These are phyloP conservation scores for Myxozyma udenii DNA, from an alignment of 805 yeast species.

Conservation along the genomic window DNA sequence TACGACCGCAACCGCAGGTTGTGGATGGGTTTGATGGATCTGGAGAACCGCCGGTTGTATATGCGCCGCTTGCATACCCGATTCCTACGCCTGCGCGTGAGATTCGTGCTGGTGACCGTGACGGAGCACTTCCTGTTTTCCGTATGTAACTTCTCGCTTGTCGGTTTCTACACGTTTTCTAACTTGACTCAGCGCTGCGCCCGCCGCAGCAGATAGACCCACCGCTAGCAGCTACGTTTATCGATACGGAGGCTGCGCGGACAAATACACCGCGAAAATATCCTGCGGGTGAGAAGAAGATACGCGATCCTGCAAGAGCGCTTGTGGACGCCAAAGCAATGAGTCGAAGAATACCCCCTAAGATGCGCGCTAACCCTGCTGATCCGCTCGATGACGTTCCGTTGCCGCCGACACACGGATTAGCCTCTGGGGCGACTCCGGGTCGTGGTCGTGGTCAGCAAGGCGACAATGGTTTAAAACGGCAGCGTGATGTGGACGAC, in stretches of 20 bases:
- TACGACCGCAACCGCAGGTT: neutral
- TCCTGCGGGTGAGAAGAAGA: constrained; percentile 1
- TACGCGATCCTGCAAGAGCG: constrained; percentile 22
- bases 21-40: neutral
- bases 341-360: constrained; percentile 6
- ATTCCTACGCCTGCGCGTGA: constrained; percentile 26
- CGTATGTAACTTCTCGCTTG: constrained; percentile 15
- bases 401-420: constrained; percentile 14
- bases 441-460: constrained; percentile 11
- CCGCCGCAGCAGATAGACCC: constrained; percentile 27
- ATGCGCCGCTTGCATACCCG: constrained; percentile 30
- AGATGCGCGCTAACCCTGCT: constrained; percentile 10
- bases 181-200: constrained; percentile 24
- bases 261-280: constrained; percentile 30
- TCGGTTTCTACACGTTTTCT: neutral
- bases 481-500: constrained; percentile 3
- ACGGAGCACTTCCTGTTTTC: constrained; percentile 24
- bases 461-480: constrained; percentile 1
- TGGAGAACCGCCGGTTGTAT: constrained; percentile 28
- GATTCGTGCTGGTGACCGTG: constrained; percentile 25
- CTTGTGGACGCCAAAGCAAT: constrained; percentile 14
- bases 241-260: constrained; percentile 25
- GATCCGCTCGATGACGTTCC: constrained; percentile 17
- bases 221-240: constrained; percentile 30
- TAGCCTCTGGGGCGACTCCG: constrained; percentile 16